phyloP scores from a whole-genome alignment of 1,139 yeast genomes.

The Zygosaccharomyces pseudobailii region DNA sequence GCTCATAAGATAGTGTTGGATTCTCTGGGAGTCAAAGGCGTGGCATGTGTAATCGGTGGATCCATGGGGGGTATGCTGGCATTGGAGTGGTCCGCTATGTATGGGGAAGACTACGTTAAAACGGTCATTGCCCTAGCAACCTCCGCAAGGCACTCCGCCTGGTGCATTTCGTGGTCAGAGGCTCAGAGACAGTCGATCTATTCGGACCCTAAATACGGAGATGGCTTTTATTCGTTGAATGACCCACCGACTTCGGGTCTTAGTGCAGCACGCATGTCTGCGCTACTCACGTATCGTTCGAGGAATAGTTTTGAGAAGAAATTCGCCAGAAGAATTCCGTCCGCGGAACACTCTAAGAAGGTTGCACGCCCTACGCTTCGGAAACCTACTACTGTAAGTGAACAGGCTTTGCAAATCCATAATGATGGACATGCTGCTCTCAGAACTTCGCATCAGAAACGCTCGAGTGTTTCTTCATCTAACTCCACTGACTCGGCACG shows the following conservation, averaged over 20 bases:
- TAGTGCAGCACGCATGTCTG: conserved; percentile 97
- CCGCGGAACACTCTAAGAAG: conserved; percentile 24
- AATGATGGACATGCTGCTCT: conserved; percentile 50
- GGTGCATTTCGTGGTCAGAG: conserved; percentile 99
- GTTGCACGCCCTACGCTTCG: conserved; percentile 17
- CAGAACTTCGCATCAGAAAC: conserved; percentile 9
- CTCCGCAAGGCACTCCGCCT: conserved; percentile 90
- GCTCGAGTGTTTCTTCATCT: conserved; percentile 18
- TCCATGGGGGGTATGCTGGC: conserved; percentile 99
- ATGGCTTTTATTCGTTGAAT: conserved; percentile 75
- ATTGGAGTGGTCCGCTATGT: conserved; percentile 72
- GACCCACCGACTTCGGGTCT: conserved; percentile 82
- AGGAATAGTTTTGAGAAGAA: conserved; percentile 86
- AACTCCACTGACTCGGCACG: conserved; percentile 21
- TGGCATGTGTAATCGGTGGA: conserved; percentile 90
- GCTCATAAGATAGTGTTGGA: conserved; percentile 77
- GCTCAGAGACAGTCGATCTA: conserved; percentile 95
- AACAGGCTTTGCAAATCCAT: conserved; percentile 57
- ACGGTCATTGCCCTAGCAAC: conserved; percentile 84
- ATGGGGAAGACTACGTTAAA: conserved; percentile 65
- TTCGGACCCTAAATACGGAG: conserved; percentile 86
- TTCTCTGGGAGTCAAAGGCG: conserved; percentile 60
- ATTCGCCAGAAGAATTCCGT: conserved; percentile 76
- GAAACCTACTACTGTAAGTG: conserved; percentile 39
- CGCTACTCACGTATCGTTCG: conserved; percentile 85